Base-by-base conservation (phyloP, 495 filamentous ascomycete species). In the Neurospora sublineolata region DNA sequence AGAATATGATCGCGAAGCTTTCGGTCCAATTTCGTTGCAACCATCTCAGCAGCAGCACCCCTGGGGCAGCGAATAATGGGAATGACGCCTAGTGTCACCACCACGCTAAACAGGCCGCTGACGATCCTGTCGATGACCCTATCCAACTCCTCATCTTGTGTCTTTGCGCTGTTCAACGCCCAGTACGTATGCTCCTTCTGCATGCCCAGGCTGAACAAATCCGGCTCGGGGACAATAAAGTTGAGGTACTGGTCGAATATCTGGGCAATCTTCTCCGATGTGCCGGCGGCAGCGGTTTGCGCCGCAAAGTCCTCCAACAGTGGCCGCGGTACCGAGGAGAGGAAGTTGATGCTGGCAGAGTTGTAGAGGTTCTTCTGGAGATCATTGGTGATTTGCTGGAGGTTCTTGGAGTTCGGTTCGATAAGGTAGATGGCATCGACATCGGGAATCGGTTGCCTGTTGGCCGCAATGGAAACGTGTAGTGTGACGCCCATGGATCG, bases 241-340 rank as follows among this genome's bases (percentile, higher is more conserved):
- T 99, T 99, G 44, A 99, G 86, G 72, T 98, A 97, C 77, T 99
- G 96, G 78, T 99, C 96, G 76, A 90, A 99, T 40, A 99, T 89
- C 76, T 97, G 94, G 18, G 93, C 88, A 69, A 99, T 92, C 73
- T 90, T 89, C 75, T 97, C 94, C 3, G 93, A 88, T 3, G 93
- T 95, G 14, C 89, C 91, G 23, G 92, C 89, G 27, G 91, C 81
- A 2, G 93, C 96, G 41, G 95, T 94, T 77, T 96, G 89, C 20
- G 90, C 86, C 9, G 94, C 96, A 78, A 98, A 98, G 73, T 98
- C 94, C 84, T 99, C 96, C 69, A 99, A 89, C 33, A 99, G 85
- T 16, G 94, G 91, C 68, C 96, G 87, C 2, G 95, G 93, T 73
- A 99, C 91, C 39, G 96, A 98, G 67, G 92, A 94, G 37, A 99